phyloP scores from a whole-genome alignment of 2,329 filamentous ascomycete genomes.

The Exophiala spinifera region DNA sequence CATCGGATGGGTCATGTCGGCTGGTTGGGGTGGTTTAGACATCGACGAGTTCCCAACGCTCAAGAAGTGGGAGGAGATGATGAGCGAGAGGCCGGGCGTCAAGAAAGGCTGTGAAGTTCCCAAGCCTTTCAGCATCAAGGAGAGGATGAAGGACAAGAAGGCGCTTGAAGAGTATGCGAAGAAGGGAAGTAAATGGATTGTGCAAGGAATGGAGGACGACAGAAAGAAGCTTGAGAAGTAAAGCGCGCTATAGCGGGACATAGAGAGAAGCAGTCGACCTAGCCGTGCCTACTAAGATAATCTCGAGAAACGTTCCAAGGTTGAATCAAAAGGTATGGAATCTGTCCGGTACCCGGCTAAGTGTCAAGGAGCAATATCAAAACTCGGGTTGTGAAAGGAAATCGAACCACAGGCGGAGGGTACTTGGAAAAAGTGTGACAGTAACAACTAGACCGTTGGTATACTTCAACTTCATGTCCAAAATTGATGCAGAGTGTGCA shows the following conservation, averaged over 20 bases:
- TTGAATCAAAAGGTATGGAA: no score
- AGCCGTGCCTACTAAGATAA: no score
- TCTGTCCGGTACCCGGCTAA: no score
- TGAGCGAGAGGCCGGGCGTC: slow-evolving; percentile 67
- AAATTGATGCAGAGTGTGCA: not conserved
- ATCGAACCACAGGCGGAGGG: no score
- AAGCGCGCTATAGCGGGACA: not conserved
- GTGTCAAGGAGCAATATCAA: no score
- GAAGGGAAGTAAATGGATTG: slow-evolving; percentile 25
- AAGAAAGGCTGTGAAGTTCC: slow-evolving; percentile 76
- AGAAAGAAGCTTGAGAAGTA: slow-evolving; percentile 17
- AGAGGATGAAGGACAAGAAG: slow-evolving; percentile 52
- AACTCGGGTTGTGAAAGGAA: no score
- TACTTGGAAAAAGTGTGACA: no score
- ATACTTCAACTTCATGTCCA: no score
- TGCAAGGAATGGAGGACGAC: slow-evolving; percentile 28
- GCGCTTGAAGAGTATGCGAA: slow-evolving; percentile 45
- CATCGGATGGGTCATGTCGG: slow-evolving; percentile 71
- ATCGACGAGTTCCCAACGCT: slow-evolving; percentile 72
- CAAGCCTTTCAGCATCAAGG: slow-evolving; percentile 58
- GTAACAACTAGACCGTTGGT: no score
- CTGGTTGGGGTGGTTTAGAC: slow-evolving; percentile 61
- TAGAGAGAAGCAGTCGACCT: not conserved
- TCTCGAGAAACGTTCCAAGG: no score
- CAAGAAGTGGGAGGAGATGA: slow-evolving; percentile 71